These are phyloP conservation scores for Hypoxylon sp. DNA, from an alignment of 2,329 filamentous ascomycete genomes.

Conservation along the genomic window DNA sequence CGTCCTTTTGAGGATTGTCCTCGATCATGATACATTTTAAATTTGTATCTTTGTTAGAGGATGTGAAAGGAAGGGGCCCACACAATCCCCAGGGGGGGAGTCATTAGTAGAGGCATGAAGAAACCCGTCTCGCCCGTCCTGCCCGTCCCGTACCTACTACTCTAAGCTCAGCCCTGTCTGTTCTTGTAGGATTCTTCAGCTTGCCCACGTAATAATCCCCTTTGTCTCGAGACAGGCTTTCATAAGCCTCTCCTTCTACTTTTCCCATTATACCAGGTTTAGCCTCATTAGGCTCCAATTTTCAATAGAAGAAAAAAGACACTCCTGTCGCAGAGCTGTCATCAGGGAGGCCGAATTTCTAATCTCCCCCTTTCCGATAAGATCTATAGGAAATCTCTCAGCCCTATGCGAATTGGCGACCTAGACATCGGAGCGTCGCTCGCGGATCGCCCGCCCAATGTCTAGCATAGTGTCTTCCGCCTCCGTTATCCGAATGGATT, in stretches of 20 bases:
- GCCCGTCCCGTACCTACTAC: too few relatives aligned
- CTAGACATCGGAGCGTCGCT: slow-evolving; percentile 11
- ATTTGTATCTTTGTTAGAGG: too few relatives aligned
- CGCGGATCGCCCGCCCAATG: slow-evolving; percentile 28
- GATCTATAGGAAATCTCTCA: slow-evolving; percentile 10
- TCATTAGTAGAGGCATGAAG: too few relatives aligned
- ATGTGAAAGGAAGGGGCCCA: slow-evolving; percentile 20
- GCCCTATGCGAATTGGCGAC: slow-evolving; percentile 24
- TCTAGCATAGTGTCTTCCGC: slow-evolving; percentile 18
- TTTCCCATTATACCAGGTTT: neutral
- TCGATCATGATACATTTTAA: slow-evolving; percentile 7
- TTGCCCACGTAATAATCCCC: slow-evolving; percentile 16
- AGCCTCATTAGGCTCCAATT: neutral
- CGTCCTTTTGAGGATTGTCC: slow-evolving; percentile 9
- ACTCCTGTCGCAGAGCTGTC: too few relatives aligned
- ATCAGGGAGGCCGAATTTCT: neutral
- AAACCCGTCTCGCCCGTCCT: too few relatives aligned
- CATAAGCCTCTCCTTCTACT: neutral
- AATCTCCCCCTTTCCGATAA: slow-evolving; percentile 2
- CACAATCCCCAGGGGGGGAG: slow-evolving; percentile 24
- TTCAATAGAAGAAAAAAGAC: too few relatives aligned
- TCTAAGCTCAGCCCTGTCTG: slow-evolving; percentile 22
- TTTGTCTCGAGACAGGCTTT: slow-evolving; percentile 12
- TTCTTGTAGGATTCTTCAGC: slow-evolving; percentile 19
- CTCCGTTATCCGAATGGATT: slow-evolving; percentile 26